Evolutionary conservation across 805 yeast genomes (phyloP), one percentile per base, ranked within the genome.

Genomic region (Cyberlindnera americana): DNA sequence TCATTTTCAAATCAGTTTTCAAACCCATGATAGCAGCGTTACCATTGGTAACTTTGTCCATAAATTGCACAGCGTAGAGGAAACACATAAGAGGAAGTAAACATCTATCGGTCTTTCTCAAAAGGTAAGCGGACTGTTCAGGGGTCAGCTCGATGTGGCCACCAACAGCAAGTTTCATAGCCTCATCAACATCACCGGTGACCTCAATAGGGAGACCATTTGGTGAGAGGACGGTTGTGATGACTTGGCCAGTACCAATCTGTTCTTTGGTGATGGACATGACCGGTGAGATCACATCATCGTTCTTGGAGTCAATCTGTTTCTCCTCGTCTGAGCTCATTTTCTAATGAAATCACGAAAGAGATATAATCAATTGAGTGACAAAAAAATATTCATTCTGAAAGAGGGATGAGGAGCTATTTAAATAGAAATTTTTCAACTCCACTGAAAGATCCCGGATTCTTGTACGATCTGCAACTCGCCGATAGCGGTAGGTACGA

Each of bases 21-120:
- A 72, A 60, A 33, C 77, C 81, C 70, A 72, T 65, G 25, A 77
- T 69, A 6, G 80, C 68, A 2, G 80, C 77, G 32, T 69, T 64
- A 33, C 41, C 37, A 22, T 36, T 43, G 12, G 43, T 38, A 15
- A 34, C 26, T 18, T 43, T 43, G 33, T 43, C 47, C 47, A 39
- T 43, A 15, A 39, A 39, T 15, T 33, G 38, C 15, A 35, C 33
- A 4, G 38, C 28, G 15, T 34, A 34, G 15, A 43, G 33, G 31
- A 33, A 33, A 12, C 42, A 34, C 15, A 37, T 15, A 8, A 43
- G 17, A n/a, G 47, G 47, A 5, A 43, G 22, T 10, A 43, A 21
- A 19, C 25, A 36, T 15, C 18, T 7, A 25, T 43, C 43, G 18
- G 36, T 39, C 38, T 43, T 43, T 29, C 38, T 33, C 35, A 43